A percentile compares a stretch with the other conserved stretches of the same genome.
These are phyloP conservation scores for Pseudonitzschia delicatissima DNA, from an alignment of 108 stramenopile species.

Conservation along the genomic window DNA sequence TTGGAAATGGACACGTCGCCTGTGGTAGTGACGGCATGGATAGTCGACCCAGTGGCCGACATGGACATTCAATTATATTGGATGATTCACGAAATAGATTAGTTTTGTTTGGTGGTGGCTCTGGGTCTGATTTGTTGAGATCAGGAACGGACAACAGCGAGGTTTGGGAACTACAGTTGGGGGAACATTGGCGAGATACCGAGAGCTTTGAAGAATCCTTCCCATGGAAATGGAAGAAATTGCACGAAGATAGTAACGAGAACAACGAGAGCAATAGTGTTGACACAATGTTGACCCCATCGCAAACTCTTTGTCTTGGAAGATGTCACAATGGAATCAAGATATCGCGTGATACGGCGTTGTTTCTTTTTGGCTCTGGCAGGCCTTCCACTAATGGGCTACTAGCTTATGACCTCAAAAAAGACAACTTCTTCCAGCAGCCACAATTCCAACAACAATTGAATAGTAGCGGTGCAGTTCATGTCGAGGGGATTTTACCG, in stretches of 20 bases:
- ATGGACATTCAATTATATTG: conserved; percentile 60
- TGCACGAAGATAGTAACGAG: conserved; percentile 14
- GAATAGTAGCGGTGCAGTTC: neutral
- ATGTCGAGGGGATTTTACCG: conserved; percentile 31
- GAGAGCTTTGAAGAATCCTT: conserved; percentile 25
- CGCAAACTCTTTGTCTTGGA: conserved; percentile 50
- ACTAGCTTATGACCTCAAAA: conserved; percentile 38
- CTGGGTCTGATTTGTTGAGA: conserved; percentile 49
- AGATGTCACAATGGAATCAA: conserved; percentile 50
- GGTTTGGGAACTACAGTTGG: conserved; percentile 57
- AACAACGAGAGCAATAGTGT: neutral
- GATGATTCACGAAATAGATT: conserved; percentile 47
- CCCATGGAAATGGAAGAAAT: conserved; percentile 47
- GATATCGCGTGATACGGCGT: conserved; percentile 44
- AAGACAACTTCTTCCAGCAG: conserved; percentile 40
- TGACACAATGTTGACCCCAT: conserved; percentile 6
- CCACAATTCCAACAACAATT: neutral
- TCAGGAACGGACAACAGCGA: conserved; percentile 50
- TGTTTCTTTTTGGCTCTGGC: conserved; percentile 54
- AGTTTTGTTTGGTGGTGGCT: conserved; percentile 64
- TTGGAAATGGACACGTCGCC: conserved; percentile 6
- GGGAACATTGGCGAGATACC: conserved; percentile 12
- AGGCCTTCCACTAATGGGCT: conserved; percentile 56
- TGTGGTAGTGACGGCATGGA: neutral
- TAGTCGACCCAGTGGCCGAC: conserved; percentile 39